Evolutionary conservation across 495 filamentous ascomycete genomes (phyloP).

Genomic region (Penicillium canariense): DNA sequence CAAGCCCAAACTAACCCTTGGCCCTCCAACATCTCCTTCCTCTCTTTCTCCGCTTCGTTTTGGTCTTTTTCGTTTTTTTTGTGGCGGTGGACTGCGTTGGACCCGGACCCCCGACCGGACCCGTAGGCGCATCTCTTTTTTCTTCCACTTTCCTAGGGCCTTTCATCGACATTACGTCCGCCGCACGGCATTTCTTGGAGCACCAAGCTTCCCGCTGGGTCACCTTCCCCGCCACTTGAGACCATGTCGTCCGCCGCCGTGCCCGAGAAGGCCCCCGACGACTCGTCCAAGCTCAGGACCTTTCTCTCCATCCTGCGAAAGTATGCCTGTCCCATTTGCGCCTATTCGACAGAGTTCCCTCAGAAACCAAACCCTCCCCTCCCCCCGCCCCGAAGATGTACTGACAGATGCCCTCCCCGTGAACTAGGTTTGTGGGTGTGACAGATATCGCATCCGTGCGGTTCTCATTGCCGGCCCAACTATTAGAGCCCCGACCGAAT

Average conservation of each 20-base stretch:
- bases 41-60: not conserved
- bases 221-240: constrained; percentile 5
- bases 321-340: constrained; percentile 53
- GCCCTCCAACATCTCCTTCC: constrained; percentile 1
- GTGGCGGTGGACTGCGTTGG: not conserved
- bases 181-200: constrained; percentile 1
- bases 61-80: not conserved
- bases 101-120: no score
- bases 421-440: constrained; percentile 81
- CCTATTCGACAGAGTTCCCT: no score
- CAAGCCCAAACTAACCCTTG: constrained; percentile 1
- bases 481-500: constrained; percentile 93
- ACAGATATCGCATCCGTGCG: constrained; percentile 92
- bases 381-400: not conserved
- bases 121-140: not conserved
- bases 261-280: constrained; percentile 68
- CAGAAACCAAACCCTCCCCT: not conserved
- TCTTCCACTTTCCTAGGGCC: not conserved
- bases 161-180: not conserved
- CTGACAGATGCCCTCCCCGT: not conserved
- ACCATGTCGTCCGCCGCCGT: constrained; percentile 35
- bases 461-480: constrained; percentile 92
- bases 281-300: constrained; percentile 78
- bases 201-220: constrained; percentile 1
- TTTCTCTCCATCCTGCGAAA: constrained; percentile 80